Conservation (phyloP, 768 basidiomycete genomes). For the Trametes sanguinea region DNA sequence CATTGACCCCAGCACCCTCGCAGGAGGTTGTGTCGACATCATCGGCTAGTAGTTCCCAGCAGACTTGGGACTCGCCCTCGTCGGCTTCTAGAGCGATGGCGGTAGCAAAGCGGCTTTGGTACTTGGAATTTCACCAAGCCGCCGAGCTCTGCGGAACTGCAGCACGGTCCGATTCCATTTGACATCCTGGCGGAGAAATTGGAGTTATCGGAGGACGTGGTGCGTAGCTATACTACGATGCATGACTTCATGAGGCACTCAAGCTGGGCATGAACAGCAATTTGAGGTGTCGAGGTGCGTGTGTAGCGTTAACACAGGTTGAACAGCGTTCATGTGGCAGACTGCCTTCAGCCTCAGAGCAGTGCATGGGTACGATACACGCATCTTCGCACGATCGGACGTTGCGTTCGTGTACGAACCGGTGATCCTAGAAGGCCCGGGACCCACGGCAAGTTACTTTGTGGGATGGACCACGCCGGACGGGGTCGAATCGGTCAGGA, state of each 20-base stretch:
- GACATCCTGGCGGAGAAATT: constrained; percentile 32
- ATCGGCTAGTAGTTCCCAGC: not conserved
- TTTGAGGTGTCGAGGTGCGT: not conserved
- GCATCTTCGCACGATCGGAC: constrained; percentile 40
- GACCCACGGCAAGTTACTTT: constrained; percentile 41
- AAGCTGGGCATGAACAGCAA: constrained; percentile 31
- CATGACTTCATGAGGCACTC: not conserved
- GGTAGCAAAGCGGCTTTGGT: constrained; percentile 27
- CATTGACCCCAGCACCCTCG: not conserved
- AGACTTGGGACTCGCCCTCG: not conserved
- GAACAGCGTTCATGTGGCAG: constrained; percentile 30
- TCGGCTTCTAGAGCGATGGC: not conserved
- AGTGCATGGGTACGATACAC: constrained; percentile 40
- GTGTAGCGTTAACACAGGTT: too few species aligned
- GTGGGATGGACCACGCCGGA: constrained; percentile 52
- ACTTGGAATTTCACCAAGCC: constrained; percentile 45
- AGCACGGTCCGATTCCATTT: constrained; percentile 38
- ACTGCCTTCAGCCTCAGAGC: constrained; percentile 10
- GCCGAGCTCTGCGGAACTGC: constrained; percentile 37
- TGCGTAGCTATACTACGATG: constrained; percentile 30
- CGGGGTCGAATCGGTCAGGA: constrained; percentile 36
- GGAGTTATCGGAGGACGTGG: constrained; percentile 42
- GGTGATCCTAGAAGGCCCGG: constrained; percentile 50
- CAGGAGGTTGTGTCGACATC: not conserved
- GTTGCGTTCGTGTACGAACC: constrained; percentile 59